These are phyloP conservation scores for Tylopilus felleus DNA, from an alignment of 768 basidiomycete genomes.

Conservation along the genomic window DNA sequence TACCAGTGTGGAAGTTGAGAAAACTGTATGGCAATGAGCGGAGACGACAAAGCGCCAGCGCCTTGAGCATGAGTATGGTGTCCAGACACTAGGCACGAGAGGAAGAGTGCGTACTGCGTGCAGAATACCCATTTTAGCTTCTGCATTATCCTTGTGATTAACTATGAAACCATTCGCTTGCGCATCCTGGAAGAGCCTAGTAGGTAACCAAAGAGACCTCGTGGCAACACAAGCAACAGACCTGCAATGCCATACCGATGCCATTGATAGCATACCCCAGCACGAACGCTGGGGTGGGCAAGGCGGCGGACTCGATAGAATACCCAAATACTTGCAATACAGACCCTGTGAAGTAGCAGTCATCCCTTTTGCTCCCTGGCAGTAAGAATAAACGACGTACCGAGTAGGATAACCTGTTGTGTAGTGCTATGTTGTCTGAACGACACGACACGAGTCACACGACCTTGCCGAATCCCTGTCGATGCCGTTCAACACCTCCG, in stretches of 20 bases:
- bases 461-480: conserved; percentile 36
- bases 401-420: conserved; percentile 27
- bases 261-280: conserved; percentile 43
- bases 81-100: not conserved
- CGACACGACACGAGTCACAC: conserved; percentile 24
- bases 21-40: conserved; percentile 81
- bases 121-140: conserved; percentile 39
- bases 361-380: not conserved
- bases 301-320: conserved; percentile 37
- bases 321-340: conserved; percentile 31
- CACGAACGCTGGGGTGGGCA: conserved; percentile 45
- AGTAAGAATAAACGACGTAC: conserved; percentile 8
- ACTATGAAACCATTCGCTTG: conserved; percentile 47
- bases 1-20: conserved; percentile 65
- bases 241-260: conserved; percentile 45
- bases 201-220: not conserved
- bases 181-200: conserved; percentile 34
- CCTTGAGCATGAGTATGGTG: conserved; percentile 38
- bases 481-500: conserved; percentile 19
- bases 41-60: conserved; percentile 61
- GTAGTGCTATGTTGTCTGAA: conserved; percentile 21
- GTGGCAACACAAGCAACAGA: conserved; percentile 22
- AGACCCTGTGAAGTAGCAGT: conserved; percentile 17
- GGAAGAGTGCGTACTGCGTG: conserved; percentile 34
- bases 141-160: conserved; percentile 34